phyloP scores from a whole-genome alignment of 179 eudicot species.

The Monotropa hypopitys region DNA sequence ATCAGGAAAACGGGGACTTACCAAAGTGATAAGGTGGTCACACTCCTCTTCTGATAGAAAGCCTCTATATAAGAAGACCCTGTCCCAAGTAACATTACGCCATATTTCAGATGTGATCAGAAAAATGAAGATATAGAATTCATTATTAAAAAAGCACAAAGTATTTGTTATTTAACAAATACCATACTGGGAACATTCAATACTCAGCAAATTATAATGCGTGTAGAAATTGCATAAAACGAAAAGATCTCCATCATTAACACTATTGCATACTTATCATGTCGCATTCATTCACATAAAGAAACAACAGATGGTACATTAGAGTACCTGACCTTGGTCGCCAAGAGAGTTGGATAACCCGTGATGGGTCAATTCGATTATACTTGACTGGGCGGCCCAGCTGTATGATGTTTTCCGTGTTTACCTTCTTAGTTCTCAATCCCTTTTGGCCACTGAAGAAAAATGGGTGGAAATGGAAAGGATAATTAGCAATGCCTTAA shows the following conservation, averaged over 20 bases:
- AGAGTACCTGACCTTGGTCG: slow-evolving; percentile 91
- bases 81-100: slow-evolving; percentile 19
- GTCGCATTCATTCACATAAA: background rate
- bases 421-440: slow-evolving; percentile 32
- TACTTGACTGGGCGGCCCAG: slow-evolving; percentile 17
- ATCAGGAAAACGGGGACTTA: slow-evolving; percentile 16
- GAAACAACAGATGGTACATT: slow-evolving; percentile 5
- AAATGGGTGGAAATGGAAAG: background rate
- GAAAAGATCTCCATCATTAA: background rate
- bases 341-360: slow-evolving; percentile 66
- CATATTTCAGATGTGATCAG: slow-evolving; percentile 7
- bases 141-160: background rate
- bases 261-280: background rate
- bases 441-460: slow-evolving; percentile 43
- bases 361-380: slow-evolving; percentile 52
- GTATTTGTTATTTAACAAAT: background rate
- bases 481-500: background rate
- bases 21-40: slow-evolving; percentile 61
- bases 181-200: background rate
- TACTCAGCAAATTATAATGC: background rate
- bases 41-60: slow-evolving; percentile 71
- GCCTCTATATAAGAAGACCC: slow-evolving; percentile 68
- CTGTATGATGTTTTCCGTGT: slow-evolving; percentile 19
- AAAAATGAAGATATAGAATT: background rate
- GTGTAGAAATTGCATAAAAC: background rate